Evolutionary conservation across 169 alveolate genomes (phyloP).

Genomic region (Plasmodium berghei): DNA sequence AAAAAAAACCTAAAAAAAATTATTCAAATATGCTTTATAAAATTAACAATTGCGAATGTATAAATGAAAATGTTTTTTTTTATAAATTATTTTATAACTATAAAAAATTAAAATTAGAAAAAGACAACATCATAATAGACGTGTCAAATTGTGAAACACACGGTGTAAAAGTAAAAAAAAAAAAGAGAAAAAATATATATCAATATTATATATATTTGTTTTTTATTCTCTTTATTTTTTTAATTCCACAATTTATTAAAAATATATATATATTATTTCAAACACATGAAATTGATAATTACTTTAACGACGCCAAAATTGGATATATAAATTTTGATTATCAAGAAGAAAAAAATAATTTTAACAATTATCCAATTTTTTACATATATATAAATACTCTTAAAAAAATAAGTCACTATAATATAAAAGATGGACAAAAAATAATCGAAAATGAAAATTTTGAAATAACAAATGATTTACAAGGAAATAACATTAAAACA

Average conservation of each 20-base stretch:
- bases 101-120: constrained; percentile 32
- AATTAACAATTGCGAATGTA: constrained; percentile 53
- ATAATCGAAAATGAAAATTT: neutral
- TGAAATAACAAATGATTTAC: neutral
- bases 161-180: neutral
- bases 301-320: neutral
- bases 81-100: constrained; percentile 56
- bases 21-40: constrained; percentile 55
- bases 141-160: neutral
- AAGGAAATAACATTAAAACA: neutral
- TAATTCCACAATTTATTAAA: constrained; percentile 49
- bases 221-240: constrained; percentile 44
- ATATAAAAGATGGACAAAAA: neutral
- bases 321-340: neutral
- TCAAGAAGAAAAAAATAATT: neutral
- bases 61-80: constrained; percentile 55
- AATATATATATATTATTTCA: constrained; percentile 42
- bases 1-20: constrained; percentile 24
- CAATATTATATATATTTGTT: constrained; percentile 53
- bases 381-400: constrained; percentile 14
- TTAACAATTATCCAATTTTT: constrained; percentile 15
- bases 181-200: constrained; percentile 51
- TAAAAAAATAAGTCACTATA: neutral
- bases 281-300: constrained; percentile 24
- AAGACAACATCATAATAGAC: neutral